phyloP scores from a whole-genome alignment of 2,329 filamentous ascomycete species.

The Pyrenochaeta sp. region DNA sequence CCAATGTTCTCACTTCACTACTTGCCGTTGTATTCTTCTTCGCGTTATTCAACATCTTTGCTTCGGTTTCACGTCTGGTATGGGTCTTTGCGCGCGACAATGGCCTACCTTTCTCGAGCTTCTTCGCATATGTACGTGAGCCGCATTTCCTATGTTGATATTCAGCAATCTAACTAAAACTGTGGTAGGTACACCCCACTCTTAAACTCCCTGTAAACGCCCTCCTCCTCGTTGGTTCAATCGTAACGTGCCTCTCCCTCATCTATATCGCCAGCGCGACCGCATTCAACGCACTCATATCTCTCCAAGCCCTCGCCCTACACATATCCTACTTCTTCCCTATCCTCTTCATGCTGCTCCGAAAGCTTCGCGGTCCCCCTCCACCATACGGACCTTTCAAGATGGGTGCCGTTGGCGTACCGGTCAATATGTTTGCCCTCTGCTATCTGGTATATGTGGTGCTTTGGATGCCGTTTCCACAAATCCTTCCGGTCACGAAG shows the following conservation, averaged over 20 bases:
- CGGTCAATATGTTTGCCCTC: conserved; percentile 36
- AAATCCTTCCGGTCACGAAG: conserved; percentile 34
- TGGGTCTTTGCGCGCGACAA: conserved; percentile 62
- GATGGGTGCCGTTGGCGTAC: conserved; percentile 34
- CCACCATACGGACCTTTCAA: conserved; percentile 39
- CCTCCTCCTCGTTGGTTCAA: conserved; percentile 30
- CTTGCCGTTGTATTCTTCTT: conserved; percentile 52
- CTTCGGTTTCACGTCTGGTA: conserved; percentile 58
- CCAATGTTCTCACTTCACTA: conserved; percentile 52
- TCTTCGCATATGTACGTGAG: conserved; percentile 42
- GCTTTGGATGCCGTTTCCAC: conserved; percentile 43
- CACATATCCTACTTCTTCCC: conserved; percentile 45
- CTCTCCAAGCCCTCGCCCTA: conserved; percentile 41
- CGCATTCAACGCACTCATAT: conserved; percentile 49
- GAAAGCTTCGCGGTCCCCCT: conserved; percentile 24
- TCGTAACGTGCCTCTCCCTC: conserved; percentile 44
- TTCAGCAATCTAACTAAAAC: not conserved
- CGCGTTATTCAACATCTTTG: conserved; percentile 54
- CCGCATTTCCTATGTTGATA: too few relatives aligned
- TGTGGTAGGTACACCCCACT: conserved; percentile 33
- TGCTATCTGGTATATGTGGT: conserved; percentile 37
- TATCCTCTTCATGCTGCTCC: conserved; percentile 39
- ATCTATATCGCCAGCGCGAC: conserved; percentile 43
- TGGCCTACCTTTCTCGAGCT: conserved; percentile 51
- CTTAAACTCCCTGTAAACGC: conserved; percentile 37